Base-by-base conservation (phyloP, 2,329 filamentous ascomycete species). In the Fusarium clavum region DNA sequence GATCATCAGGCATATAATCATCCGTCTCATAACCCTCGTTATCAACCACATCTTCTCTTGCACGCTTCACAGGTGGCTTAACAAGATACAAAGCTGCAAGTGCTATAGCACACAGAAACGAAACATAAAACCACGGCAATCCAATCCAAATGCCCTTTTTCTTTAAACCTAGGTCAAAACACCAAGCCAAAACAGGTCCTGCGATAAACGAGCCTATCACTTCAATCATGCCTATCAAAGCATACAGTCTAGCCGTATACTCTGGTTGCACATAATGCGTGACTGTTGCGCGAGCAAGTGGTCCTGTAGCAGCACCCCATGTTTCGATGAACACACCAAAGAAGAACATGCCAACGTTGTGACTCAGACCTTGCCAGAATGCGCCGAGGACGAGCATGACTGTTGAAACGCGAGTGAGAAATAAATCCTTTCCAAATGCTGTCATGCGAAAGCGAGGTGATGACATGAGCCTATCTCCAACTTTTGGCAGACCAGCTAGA, bases 161-260 rank as follows among this genome's bases (percentile, higher is more conserved):
- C 49, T 77, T 74, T 67, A 83, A 43, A 0, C 82, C 81, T 14
- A 72, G 55, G 7, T 79, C 77, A 54, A 83, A 83, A 24, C 74
- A 78, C 74, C 77, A 79, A 0, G 82, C 82, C 45, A 83, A 57
- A 10, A 79, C 79, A 0, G 82, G 82, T 1, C 79, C 81, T n/a
- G 77, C 82, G 8, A 82, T 75, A 27, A 83, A 81, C 0, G 79
- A 77, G 0, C 82, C 82, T 10, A 78, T 41, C 8, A 81, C 78
- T 63, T 83, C 81, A 5, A 77, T 72, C 70, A 82, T 83, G 59
- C 79, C 77, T 38, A 81, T 78, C 60, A 83, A 71, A 2, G 81
- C 81, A 63, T 83, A 83, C 5, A 83, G 67, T 25, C 81, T 76
- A 32, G 82, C 82, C 3, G 80, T 83, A 29, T 78, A 78, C 48